These are phyloP conservation scores for Batkoa obscura DNA, from an alignment of 371 early-diverging fungal genomes.

Conservation along the genomic window DNA sequence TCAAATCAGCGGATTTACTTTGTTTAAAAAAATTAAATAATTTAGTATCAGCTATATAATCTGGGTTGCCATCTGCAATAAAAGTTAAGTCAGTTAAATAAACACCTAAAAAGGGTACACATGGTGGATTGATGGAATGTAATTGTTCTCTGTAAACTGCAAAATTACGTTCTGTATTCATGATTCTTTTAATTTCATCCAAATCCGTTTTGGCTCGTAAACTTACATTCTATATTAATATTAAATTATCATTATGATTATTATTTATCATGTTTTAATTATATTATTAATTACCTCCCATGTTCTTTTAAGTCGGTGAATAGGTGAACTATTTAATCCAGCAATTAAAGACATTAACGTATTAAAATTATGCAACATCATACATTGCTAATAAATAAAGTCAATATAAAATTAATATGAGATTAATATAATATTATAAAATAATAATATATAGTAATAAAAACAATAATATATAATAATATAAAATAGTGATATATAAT, in stretches of 20 bases:
- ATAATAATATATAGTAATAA: no score
- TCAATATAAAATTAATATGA: not conserved
- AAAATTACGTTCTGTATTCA: slow-evolving; percentile 69
- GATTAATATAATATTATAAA: not conserved
- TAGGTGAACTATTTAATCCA: slow-evolving; percentile 70
- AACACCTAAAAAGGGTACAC: slow-evolving; percentile 77
- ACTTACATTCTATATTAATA: slow-evolving; percentile 17
- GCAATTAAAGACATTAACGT: slow-evolving; percentile 77
- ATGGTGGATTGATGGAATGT: slow-evolving; percentile 71
- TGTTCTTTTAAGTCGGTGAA: slow-evolving; percentile 76
- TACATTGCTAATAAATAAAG: slow-evolving; percentile 24
- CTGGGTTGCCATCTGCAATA: slow-evolving; percentile 81
- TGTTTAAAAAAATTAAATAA: slow-evolving; percentile 87
- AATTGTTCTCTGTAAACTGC: slow-evolving; percentile 68
- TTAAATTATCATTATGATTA: not conserved
- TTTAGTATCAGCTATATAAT: slow-evolving; percentile 23
- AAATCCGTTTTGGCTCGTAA: slow-evolving; percentile 31
- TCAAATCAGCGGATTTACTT: slow-evolving; percentile 65
- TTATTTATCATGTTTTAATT: slow-evolving; percentile 8
- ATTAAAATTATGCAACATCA: slow-evolving; percentile 74
- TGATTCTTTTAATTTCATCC: slow-evolving; percentile 26
- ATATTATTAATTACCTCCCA: slow-evolving; percentile 32
- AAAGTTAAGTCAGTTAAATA: slow-evolving; percentile 84
- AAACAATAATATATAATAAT: no score
- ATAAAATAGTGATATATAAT: no score